phyloP scores from a whole-genome alignment of 768 basidiomycete genomes.

The Tylopilus felleus region DNA sequence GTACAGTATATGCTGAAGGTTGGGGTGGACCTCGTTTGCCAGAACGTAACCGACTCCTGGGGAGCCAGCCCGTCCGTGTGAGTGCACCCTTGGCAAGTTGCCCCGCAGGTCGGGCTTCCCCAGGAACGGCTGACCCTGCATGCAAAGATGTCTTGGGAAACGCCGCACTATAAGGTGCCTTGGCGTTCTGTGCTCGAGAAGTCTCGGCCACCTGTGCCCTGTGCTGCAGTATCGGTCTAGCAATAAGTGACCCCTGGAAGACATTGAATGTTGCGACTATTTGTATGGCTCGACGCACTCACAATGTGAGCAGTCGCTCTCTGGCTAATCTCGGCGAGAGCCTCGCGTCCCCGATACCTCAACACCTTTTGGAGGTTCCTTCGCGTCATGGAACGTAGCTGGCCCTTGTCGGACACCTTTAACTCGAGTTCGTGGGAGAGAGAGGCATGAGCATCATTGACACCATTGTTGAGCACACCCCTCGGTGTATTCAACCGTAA shows the following conservation, averaged over 20 bases:
- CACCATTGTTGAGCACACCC: slow-evolving; percentile 50
- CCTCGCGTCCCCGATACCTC: slow-evolving; percentile 50
- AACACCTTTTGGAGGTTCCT: slow-evolving; percentile 76
- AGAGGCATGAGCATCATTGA: slow-evolving; percentile 41
- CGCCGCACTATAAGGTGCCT: slow-evolving; percentile 16
- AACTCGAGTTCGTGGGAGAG: slow-evolving; percentile 48
- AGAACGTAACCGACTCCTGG: slow-evolving; percentile 19
- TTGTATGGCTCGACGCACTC: slow-evolving; percentile 28
- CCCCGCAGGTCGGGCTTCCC: slow-evolving; percentile 54
- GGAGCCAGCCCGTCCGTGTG: slow-evolving; percentile 30
- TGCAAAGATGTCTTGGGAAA: slow-evolving; percentile 27
- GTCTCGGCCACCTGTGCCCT: slow-evolving; percentile 38
- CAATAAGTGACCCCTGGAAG: slow-evolving; percentile 62
- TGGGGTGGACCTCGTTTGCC: slow-evolving; percentile 3
- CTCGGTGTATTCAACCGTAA: slow-evolving; percentile 44
- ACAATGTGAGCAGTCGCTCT: slow-evolving; percentile 69
- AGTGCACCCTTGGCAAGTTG: slow-evolving; percentile 54
- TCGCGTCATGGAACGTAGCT: slow-evolving; percentile 62
- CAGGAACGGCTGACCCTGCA: slow-evolving; percentile 58
- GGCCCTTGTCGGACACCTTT: slow-evolving; percentile 34
- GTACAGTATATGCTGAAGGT: slow-evolving; percentile 18
- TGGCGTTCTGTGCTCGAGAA: slow-evolving; percentile 31
- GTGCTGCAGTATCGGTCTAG: slow-evolving; percentile 54
- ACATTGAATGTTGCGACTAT: slow-evolving; percentile 5
- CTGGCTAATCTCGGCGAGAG: slow-evolving; percentile 44